phyloP scores from a whole-genome alignment of 768 basidiomycete genomes.

The Naganishia friedmannii region DNA sequence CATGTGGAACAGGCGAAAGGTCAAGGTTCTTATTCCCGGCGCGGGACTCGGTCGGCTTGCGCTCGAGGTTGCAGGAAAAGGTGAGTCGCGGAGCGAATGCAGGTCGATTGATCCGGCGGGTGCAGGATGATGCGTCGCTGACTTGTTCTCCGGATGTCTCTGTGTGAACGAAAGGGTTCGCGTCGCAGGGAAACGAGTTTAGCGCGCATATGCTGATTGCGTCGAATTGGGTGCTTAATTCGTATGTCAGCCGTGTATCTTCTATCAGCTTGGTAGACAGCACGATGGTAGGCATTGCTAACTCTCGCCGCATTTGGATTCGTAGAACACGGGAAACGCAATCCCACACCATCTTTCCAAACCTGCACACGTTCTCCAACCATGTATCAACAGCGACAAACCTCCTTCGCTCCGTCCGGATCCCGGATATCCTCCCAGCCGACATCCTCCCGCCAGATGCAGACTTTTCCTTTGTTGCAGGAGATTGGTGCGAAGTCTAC shows the following conservation, averaged over 20 bases:
- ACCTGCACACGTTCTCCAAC: slow-evolving; percentile 90
- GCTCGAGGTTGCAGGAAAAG: slow-evolving; percentile 78
- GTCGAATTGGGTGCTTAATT: slow-evolving; percentile 83
- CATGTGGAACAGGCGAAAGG: slow-evolving; percentile 53
- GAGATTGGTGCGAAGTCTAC: slow-evolving; percentile 92
- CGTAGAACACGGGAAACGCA: slow-evolving; percentile 43
- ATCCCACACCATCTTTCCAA: slow-evolving; percentile 78
- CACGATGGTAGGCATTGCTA: background rate
- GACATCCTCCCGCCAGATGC: slow-evolving; percentile 56
- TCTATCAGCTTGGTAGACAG: no score
- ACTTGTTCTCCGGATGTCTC: background rate
- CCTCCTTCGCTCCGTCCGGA: slow-evolving; percentile 65
- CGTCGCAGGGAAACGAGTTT: slow-evolving; percentile 92
- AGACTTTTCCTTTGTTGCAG: slow-evolving; percentile 73
- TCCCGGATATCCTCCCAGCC: slow-evolving; percentile 82
- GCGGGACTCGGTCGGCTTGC: slow-evolving; percentile 84
- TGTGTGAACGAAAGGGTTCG: slow-evolving; percentile 61
- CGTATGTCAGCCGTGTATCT: slow-evolving; percentile 55
- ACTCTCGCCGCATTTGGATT: background rate
- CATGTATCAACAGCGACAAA: slow-evolving; percentile 58
- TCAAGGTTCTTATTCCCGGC: slow-evolving; percentile 82
- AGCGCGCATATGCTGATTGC: slow-evolving; percentile 90
- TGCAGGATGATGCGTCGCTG: background rate
- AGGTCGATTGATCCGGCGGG: background rate
- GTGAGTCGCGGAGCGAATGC: slow-evolving; percentile 52